Percentiles rank a stretch among this genome's conserved stretches.
These are phyloP conservation scores for Hysterangium stoloniferum DNA, from an alignment of 768 basidiomycete species.

Conservation along the genomic window DNA sequence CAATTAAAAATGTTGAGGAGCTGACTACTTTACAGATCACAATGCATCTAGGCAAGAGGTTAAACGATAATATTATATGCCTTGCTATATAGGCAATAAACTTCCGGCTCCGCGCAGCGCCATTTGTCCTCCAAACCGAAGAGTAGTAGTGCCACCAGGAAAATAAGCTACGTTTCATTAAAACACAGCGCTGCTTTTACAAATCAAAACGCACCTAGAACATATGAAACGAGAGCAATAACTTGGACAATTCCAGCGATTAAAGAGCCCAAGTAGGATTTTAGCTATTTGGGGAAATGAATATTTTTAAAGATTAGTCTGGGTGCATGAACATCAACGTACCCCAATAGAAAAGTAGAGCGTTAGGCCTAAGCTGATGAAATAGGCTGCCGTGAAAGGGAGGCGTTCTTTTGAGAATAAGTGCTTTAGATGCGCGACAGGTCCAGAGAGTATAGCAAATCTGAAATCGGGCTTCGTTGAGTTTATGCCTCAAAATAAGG, in stretches of 20 bases:
- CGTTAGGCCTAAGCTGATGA: conserved; percentile 76
- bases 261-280: conserved; percentile 82
- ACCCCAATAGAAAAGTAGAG: conserved; percentile 90
- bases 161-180: conserved; percentile 81
- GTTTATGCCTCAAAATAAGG: neutral
- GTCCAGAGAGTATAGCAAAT: conserved; percentile 82
- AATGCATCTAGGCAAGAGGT: neutral
- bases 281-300: conserved; percentile 37
- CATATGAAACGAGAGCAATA: conserved; percentile 77
- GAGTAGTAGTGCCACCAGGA: conserved; percentile 78
- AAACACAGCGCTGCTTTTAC: no score
- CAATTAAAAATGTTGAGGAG: neutral
- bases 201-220: conserved; percentile 33
- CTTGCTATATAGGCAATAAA: conserved; percentile 65
- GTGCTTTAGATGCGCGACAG: conserved; percentile 88
- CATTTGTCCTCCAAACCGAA: conserved; percentile 72
- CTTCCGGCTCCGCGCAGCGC: conserved; percentile 79
- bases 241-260: conserved; percentile 79
- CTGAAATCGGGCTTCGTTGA: conserved; percentile 28
- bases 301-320: conserved; percentile 5
- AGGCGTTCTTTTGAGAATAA: conserved; percentile 73
- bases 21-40: neutral
- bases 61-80: neutral
- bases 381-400: conserved; percentile 78
- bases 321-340: conserved; percentile 23